Base-by-base conservation (phyloP, 2,329 filamentous ascomycete species). In the Hymenoscyphus repandus region DNA sequence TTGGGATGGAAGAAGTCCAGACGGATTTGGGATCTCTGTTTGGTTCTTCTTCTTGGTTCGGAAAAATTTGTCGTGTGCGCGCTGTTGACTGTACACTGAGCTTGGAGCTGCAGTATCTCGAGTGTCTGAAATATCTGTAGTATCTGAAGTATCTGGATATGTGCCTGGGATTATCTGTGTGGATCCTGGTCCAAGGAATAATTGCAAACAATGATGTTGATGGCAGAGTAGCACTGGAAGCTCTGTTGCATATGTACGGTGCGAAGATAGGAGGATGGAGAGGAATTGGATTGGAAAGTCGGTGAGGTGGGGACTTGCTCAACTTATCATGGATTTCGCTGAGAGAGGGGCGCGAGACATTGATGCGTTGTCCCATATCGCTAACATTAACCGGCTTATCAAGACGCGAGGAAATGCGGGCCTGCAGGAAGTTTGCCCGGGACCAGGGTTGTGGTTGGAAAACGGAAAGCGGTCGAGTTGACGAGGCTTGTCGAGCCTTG, bases 321-420 rank as follows among this genome's bases (percentile, higher is more conserved):
- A 51, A 60, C 59, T 63, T 64, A 63, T 62, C 58, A 50, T 58
- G 53, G 48, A 56, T 47, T 48, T 43, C 27, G 17, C 17, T 9
- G 27, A 22, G 5, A n/a, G 27, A 39, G 52, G 52, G 47, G 32
- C 47, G 49, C 59, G 60, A 63, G 61, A 64, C 58, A 62, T 50
- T 50, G 62, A 62, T 64, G 62, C 56, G 62, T 56, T 64, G 62
- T 58, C 59, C 50, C 44, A 49, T 44, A 38, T 58, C 54, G 54
- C 57, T 56, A 51, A 49, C 20, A 47, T 55, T 56, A 53, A 36
- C 51, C 51, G 47, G 50, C 58, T 49, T 56, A 58, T 62, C 53
- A 61, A 22, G 33, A 36, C 13, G 42, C 51, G 32, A 22, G 20
- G n/a, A 49, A 46, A 45, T 30, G 52, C 49, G 52, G 49, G 46